Evolutionary conservation across 768 basidiomycete species (phyloP).

Genomic region (Boletus edulis): DNA sequence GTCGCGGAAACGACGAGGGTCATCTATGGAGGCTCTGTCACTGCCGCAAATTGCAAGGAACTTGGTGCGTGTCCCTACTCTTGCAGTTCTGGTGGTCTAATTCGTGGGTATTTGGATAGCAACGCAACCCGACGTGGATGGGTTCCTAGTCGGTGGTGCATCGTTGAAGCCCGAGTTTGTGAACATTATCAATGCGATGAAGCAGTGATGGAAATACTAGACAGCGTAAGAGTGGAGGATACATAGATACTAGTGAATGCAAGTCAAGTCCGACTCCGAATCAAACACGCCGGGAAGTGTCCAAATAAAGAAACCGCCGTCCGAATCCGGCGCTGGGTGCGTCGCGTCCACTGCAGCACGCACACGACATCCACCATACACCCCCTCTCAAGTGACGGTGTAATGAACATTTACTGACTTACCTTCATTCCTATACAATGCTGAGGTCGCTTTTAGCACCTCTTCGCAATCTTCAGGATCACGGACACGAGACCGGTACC

Average conservation of each 20-base stretch:
- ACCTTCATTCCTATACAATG: constrained; percentile 36
- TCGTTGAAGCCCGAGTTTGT: constrained; percentile 98
- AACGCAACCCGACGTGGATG: constrained; percentile 81
- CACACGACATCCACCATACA: not conserved
- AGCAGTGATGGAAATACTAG: constrained; percentile 13
- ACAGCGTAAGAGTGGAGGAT: not conserved
- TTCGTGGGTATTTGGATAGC: constrained; percentile 40
- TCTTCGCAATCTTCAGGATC: constrained; percentile 53
- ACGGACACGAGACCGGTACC: constrained; percentile 25
- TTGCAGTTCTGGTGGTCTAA: not conserved
- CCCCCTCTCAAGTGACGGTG: not conserved
- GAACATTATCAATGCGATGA: constrained; percentile 79
- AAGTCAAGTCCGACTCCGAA: too few relatives aligned
- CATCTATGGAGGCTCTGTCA: constrained; percentile 96
- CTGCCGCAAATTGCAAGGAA: constrained; percentile 82
- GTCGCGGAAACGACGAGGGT: constrained; percentile 78
- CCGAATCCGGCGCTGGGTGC: not conserved
- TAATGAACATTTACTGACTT: constrained; percentile 5
- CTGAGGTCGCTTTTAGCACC: constrained; percentile 59
- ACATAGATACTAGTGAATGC: too few relatives aligned
- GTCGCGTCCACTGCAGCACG: not conserved
- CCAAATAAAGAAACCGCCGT: not conserved
- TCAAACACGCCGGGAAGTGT: not conserved
- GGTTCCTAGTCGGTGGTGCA: constrained; percentile 97
- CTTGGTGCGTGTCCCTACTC: constrained; percentile 56